Evolutionary conservation across 768 basidiomycete species (phyloP), one percentile per base, ranked within the genome.

Genomic region (Cystofilobasidium ferigula): DNA sequence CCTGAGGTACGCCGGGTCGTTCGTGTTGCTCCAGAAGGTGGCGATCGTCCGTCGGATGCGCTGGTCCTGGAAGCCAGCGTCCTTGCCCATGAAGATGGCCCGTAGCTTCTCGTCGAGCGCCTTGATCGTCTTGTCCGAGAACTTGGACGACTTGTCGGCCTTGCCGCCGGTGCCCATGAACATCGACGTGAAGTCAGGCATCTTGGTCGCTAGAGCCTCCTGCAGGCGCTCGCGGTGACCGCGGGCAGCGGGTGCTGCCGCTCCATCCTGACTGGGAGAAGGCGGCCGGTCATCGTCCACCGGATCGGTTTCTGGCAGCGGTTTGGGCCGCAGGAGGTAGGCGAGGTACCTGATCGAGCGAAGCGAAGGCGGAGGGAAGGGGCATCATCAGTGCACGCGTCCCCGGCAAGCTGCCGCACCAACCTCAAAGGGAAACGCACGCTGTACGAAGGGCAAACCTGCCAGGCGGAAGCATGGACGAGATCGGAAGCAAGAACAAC

Each of bases 121-220:
- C 77, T 92, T 97, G 64, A 97, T 74, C 67, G 95, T 78, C 77
- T 91, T 92, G 78, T 97, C 91, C 0, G 94, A 93, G 75, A 93
- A 97, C 74, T 88, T 89, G 73, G 88, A 87, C 68, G 84, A 87
- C 78, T 87, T 90, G 62, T 84, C 82, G 7, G 88, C 85, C 68
- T 84, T 76, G 28, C 69, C 69, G 22, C 65, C 51, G 24, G 57
- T 45, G 12, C 63, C 65, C 8, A 67, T 51, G 32, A 67, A 67
- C 60, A 67, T 67, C 38, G 65, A 67, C n/a, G 65, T 67, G n/a
- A 67, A 62, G 54, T 67, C 65, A 38, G 65, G 65, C 65, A 67
- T 67, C 65, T 67, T 67, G 53, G 58, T 60, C 22, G 58, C 58
- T 14, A 67, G 53, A 3, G 65, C 65, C 87, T 88, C 74, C 85